Percentiles rank a stretch among this genome's conserved stretches.
These are phyloP conservation scores for Coemansia sp. DNA, from an alignment of 192 early-diverging fungal genomes.

Conservation along the genomic window DNA sequence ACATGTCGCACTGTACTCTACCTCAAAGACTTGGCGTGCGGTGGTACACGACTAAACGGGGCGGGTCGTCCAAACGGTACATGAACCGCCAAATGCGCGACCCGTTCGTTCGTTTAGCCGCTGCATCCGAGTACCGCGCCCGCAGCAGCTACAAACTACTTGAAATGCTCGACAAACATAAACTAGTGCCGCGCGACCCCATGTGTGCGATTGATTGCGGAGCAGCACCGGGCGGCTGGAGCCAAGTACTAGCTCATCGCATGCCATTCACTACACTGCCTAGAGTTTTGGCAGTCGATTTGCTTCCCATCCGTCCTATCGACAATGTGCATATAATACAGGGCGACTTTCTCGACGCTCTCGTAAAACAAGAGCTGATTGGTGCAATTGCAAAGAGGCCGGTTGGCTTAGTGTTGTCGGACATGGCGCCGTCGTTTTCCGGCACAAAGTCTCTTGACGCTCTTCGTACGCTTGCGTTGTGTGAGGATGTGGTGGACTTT, in stretches of 20 bases:
- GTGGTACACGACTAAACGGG: conserved; percentile 28
- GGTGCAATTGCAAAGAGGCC: conserved; percentile 26
- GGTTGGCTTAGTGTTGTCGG: conserved; percentile 60
- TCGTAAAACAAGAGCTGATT: conserved; percentile 38
- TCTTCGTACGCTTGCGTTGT: conserved; percentile 63
- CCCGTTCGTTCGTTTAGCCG: conserved; percentile 63
- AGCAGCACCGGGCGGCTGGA: conserved; percentile 78
- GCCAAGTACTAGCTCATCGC: conserved; percentile 62
- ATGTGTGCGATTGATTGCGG: conserved; percentile 64
- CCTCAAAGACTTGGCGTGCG: neutral
- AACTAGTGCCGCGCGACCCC: conserved; percentile 18
- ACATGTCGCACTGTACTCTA: no score
- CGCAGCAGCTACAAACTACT: conserved; percentile 76
- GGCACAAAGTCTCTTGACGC: conserved; percentile 71
- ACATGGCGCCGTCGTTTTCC: conserved; percentile 83
- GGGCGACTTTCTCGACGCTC: conserved; percentile 64
- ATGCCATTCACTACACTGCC: neutral
- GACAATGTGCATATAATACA: conserved; percentile 60
- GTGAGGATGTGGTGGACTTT: conserved; percentile 65
- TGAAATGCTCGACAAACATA: conserved; percentile 57
- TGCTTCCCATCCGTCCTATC: conserved; percentile 70
- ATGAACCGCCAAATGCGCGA: conserved; percentile 64
- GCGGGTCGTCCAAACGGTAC: conserved; percentile 61
- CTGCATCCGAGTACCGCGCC: conserved; percentile 61
- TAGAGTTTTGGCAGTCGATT: conserved; percentile 67